Conservation (phyloP, 257 asterid species). For the Solanum tarapatanum region DNA sequence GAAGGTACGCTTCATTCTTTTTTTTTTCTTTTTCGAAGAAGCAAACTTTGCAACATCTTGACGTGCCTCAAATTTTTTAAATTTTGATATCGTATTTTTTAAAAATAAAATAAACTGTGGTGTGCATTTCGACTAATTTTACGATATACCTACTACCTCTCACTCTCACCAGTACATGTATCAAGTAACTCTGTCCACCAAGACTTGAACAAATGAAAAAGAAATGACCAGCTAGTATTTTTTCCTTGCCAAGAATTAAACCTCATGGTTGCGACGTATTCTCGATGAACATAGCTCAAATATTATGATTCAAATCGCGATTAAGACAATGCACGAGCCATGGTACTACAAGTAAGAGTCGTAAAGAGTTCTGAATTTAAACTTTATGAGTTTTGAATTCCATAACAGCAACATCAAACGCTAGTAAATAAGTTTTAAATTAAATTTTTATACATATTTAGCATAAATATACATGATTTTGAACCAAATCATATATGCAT, state of each 20-base stretch:
- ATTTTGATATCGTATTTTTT: rapidly evolving
- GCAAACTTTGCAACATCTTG: neutral
- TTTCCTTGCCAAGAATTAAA: neutral
- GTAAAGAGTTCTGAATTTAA: neutral
- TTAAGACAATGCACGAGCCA: neutral
- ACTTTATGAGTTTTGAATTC: neutral
- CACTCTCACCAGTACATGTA: neutral
- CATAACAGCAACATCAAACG: neutral
- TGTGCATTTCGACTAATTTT: neutral
- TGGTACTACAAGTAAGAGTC: neutral
- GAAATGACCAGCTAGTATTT: neutral
- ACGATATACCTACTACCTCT: neutral
- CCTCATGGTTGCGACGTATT: neutral
- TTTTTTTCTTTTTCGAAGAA: too few species aligned
- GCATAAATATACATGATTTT: neutral
- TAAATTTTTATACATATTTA: neutral
- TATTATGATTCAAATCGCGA: neutral
- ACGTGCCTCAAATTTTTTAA: neutral
- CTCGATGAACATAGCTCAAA: neutral
- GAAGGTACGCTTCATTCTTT: neutral
- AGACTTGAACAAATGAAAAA: neutral
- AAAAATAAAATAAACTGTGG: neutral
- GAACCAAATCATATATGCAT: neutral
- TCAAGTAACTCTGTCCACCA: neutral
- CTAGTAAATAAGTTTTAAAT: neutral